phyloP scores from a whole-genome alignment of 305 asterid genomes.

The Fraxinus albicans region DNA sequence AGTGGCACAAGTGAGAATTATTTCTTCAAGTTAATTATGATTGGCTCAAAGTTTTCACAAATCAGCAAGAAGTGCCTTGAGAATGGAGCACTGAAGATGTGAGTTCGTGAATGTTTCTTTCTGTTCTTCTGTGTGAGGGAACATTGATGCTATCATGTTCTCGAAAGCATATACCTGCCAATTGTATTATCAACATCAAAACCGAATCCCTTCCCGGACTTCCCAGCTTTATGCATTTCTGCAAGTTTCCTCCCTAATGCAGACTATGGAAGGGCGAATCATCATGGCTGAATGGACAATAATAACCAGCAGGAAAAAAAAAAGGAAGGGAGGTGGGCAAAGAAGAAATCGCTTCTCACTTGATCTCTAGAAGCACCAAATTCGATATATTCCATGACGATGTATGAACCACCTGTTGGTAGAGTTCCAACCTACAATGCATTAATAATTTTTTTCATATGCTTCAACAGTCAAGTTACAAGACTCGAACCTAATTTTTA shows the following conservation, averaged over 20 bases:
- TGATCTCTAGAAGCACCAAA: constrained; percentile 82
- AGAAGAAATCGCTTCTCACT: constrained; percentile 46
- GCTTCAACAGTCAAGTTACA: constrained; percentile 5
- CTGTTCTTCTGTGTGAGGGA: not conserved
- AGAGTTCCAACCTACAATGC: constrained; percentile 66
- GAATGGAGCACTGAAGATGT: not conserved
- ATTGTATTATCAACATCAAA: constrained; percentile 88
- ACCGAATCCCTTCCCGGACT: constrained; percentile 79
- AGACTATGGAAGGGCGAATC: constrained; percentile 61
- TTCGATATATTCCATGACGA: constrained; percentile 88
- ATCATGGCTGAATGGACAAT: constrained; percentile 27
- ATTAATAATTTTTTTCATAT: constrained; percentile 7
- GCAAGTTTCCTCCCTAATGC: constrained; percentile 96
- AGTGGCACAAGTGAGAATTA: not conserved
- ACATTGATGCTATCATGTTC: not conserved
- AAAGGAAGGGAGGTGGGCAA: not conserved
- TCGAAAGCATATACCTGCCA: constrained; percentile 61
- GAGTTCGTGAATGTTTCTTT: not conserved
- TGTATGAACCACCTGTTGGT: constrained; percentile 91
- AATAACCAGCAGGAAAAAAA: constrained; percentile 15
- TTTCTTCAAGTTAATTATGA: not conserved
- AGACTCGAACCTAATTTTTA: not conserved
- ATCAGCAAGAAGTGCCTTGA: constrained; percentile 6
- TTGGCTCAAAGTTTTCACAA: not conserved
- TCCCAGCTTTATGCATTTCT: constrained; percentile 92